Evolutionary conservation across 495 filamentous ascomycete genomes (phyloP), one percentile per base, ranked within the genome.

Genomic region (Sporormia fimetaria): DNA sequence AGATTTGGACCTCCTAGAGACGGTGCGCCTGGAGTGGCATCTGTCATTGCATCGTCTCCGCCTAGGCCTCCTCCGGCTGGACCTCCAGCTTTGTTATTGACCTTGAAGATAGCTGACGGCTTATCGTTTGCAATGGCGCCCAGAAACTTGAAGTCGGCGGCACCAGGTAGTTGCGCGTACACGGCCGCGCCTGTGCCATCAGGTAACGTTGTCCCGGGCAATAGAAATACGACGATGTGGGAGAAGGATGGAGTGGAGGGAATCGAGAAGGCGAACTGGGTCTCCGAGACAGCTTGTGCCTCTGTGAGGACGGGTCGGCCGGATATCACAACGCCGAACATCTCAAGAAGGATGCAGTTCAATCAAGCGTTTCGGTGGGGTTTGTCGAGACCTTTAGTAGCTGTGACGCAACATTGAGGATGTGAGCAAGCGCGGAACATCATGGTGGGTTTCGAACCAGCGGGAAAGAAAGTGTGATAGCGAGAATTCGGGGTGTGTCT

Each of bases 71-170:
- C 18, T 49, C 60, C 41, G 55, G 62, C 35, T 43, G 60, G 23
- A 10, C 50, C 15, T 40, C 34, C 40, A 0, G 44, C 46, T 37
- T 52, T 54, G 21, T 54, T 59, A 14, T 62, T 62, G 22, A 92
- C 56, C 45, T 75, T 79, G 64, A 95, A 94, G 26, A 98, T 80
- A 8, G 87, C 83, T 34, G 78, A 87, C 44, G 87, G 85, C 55
- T 93, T 93, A 28, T 86, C 85, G 21, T 80, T 75, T 0, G 81
- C 86, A 24, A 98, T 75, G 21, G 81, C 90, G 40, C 90, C 90
- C 3, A 96, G 73, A 57, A 96, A 78, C 25, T 68, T 73, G 67
- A 90, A 90, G 6, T 75, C 67, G 4, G 51, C 24, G 39, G 57
- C 37, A 4, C 63, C 61, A 1, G 81, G 74, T 28, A 81, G 66